Conservation (phyloP, 257 asterid species). For the Nicotiana attenuata region DNA sequence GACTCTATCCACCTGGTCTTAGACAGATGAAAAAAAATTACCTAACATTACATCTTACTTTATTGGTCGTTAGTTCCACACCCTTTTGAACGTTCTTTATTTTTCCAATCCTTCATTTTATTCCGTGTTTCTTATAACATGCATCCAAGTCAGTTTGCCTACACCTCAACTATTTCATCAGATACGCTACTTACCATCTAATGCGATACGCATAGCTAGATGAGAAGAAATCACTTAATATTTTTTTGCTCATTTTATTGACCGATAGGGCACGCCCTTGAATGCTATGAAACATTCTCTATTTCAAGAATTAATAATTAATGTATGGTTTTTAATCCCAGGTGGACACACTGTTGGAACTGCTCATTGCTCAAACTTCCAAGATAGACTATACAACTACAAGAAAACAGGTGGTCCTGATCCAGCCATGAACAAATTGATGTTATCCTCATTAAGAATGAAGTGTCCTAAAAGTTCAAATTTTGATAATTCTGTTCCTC, state of each 20-base stretch:
- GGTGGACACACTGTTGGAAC: conserved; percentile 71
- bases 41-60: background rate
- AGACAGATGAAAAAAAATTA: no score
- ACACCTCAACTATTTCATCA: background rate
- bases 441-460: conserved; percentile 14
- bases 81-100: background rate
- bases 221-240: background rate
- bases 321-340: conserved; percentile 8
- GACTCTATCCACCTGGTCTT: background rate
- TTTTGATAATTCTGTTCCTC: conserved; percentile 27
- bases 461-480: conserved; percentile 35
- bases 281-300: no score
- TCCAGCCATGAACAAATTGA: conserved; percentile 37
- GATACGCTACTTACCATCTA: no score
- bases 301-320: background rate
- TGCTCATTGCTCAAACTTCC: conserved; percentile 47
- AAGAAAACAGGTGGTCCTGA: conserved; percentile 34
- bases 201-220: no score
- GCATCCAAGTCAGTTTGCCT: rapidly evolving
- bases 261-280: no score
- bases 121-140: background rate
- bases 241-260: no score
- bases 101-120: no score
- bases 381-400: conserved; percentile 52
- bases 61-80: background rate